These are phyloP conservation scores for Fremontodendron californicum DNA, from an alignment of 345 rosid species.

Conservation along the genomic window DNA sequence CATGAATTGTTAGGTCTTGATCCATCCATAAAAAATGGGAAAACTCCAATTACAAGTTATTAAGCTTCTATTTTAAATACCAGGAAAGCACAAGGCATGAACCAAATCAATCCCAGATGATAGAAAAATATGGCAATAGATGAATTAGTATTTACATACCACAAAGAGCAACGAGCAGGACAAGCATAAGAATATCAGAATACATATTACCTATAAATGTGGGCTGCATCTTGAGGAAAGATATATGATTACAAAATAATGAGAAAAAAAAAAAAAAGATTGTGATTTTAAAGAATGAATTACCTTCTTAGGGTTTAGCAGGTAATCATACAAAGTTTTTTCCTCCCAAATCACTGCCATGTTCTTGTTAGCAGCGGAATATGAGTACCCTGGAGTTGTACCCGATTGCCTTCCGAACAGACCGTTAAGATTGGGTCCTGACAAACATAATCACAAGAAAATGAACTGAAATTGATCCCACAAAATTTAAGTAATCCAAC, in stretches of 20 bases:
- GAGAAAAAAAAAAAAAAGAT: background rate
- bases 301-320: slow-evolving; percentile 85
- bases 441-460: too few species aligned
- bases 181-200: too few species aligned
- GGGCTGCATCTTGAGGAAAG: background rate
- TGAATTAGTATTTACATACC: background rate
- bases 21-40: background rate
- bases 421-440: slow-evolving; percentile 91
- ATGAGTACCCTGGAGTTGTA: slow-evolving; percentile 57
- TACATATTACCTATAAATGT: background rate
- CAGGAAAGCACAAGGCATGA: background rate
- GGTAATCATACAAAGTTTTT: slow-evolving; percentile 72
- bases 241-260: background rate
- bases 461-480: too few species aligned
- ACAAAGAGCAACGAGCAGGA: background rate
- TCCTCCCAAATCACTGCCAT: slow-evolving; percentile 85
- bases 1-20: too few species aligned
- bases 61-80: background rate
- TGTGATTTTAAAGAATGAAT: background rate
- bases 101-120: background rate
- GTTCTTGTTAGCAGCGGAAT: slow-evolving; percentile 92
- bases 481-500: too few species aligned
- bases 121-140: background rate
- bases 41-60: background rate
- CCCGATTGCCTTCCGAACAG: slow-evolving; percentile 89